Evolutionary conservation across 441 rosid species (phyloP).

Genomic region (Biscutella auriculata): DNA sequence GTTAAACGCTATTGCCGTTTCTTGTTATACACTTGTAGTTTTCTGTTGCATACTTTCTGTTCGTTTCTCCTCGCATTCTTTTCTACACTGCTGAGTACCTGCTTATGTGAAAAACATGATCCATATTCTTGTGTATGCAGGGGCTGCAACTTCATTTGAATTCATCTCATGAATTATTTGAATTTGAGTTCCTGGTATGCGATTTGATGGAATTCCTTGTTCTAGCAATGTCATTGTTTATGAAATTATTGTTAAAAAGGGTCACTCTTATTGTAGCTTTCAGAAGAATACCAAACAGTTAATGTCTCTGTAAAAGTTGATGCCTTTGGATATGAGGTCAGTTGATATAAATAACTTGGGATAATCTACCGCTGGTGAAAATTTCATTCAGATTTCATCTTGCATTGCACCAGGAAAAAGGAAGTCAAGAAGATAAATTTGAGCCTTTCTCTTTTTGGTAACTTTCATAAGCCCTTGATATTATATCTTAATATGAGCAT

Average conservation of each 20-base stretch:
- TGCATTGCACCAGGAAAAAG: constrained; percentile 41
- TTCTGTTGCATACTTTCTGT: background rate
- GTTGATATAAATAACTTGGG: constrained; percentile 11
- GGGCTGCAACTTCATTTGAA: constrained; percentile 73
- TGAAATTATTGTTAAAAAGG: constrained; percentile 18
- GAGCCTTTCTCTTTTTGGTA: constrained; percentile 64
- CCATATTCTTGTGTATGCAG: constrained; percentile 31
- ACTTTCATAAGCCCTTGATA: constrained; percentile 15
- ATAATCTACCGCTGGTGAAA: constrained; percentile 4
- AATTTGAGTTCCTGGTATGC: constrained; percentile 79
- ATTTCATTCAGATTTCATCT: constrained; percentile 14
- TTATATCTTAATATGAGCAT: background rate
- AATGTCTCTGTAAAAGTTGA: constrained; percentile 68
- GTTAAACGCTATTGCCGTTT: background rate
- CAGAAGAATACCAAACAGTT: constrained; percentile 63
- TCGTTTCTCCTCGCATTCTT: background rate
- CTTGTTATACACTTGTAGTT: background rate
- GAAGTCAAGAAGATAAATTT: constrained; percentile 31
- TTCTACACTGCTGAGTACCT: background rate
- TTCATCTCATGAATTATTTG: constrained; percentile 74
- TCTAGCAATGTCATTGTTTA: constrained; percentile 10
- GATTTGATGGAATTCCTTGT: constrained; percentile 25
- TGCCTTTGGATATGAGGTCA: constrained; percentile 59
- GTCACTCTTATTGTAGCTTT: constrained; percentile 38
- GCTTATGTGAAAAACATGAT: background rate